These are phyloP conservation scores for Exserohilum rostratum DNA, from an alignment of 2,329 filamentous ascomycete species.

Conservation along the genomic window DNA sequence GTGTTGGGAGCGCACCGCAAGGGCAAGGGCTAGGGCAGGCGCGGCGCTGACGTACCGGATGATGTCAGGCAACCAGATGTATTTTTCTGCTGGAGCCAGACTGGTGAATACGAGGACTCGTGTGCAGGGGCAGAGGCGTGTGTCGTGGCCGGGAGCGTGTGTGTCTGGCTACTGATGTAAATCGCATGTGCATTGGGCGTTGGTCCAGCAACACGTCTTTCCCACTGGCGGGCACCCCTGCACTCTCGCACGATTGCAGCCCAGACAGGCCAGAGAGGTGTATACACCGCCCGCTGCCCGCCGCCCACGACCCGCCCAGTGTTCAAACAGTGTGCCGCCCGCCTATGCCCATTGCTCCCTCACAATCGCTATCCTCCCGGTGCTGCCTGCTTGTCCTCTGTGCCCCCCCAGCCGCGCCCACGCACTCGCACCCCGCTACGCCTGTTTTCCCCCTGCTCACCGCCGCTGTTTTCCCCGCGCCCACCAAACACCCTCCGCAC, in stretches of 20 bases:
- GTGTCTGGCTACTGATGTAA: constrained; percentile 6
- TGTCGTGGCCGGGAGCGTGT: background rate
- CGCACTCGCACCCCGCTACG: constrained; percentile 8
- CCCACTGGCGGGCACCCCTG: constrained; percentile 16
- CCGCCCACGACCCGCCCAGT: background rate
- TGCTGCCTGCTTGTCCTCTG: constrained; percentile 3
- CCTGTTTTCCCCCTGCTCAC: constrained; percentile 20
- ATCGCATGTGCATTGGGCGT: constrained; percentile 9
- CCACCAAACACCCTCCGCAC: constrained; percentile 23
- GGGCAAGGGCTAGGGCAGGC: background rate
- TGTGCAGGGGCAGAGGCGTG: constrained; percentile 4
- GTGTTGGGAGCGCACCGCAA: background rate
- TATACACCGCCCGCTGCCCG: constrained; percentile 3
- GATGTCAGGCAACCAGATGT: too few species aligned
- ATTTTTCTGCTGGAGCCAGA: background rate
- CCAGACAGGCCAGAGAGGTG: background rate
- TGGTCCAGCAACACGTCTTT: constrained; percentile 9
- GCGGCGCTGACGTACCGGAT: constrained; percentile 14
- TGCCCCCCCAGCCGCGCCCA: constrained; percentile 3
- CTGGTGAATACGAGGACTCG: background rate
- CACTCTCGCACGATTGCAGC: background rate
- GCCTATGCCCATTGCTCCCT: constrained; percentile 2
- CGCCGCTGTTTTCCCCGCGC: constrained; percentile 26
- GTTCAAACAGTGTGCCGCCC: background rate
- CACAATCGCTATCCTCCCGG: constrained; percentile 11